A percentile compares a stretch with the other conserved stretches of the same genome.
Evolutionary conservation across 495 filamentous ascomycete species (phyloP).

Genomic region (Podospora australis): DNA sequence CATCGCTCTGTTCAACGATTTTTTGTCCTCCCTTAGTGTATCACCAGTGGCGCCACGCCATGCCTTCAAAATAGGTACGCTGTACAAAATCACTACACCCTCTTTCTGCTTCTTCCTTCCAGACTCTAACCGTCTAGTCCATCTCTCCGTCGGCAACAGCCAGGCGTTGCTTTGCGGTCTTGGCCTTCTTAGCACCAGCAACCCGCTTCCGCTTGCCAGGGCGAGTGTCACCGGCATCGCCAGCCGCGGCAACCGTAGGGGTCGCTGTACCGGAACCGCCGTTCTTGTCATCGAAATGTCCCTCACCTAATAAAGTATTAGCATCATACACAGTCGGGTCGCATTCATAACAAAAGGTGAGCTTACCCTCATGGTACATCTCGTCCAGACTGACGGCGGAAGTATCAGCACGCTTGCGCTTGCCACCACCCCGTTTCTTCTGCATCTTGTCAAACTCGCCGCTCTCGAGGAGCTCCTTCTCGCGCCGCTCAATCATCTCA

Average conservation of each 20-base stretch:
- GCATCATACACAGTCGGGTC: no score
- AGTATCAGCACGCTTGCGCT: conserved; percentile 35
- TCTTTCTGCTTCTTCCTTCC: no score
- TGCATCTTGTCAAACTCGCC: conserved; percentile 58
- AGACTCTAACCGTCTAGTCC: no score
- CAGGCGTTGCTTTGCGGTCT: conserved; percentile 82
- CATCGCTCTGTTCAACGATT: no score
- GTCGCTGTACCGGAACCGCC: conserved; percentile 82
- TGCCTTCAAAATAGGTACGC: no score
- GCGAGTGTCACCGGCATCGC: conserved; percentile 28
- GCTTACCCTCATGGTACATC: conserved; percentile 96
- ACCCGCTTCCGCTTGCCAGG: conserved; percentile 42
- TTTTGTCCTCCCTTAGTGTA: no score
- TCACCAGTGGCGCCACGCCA: no score
- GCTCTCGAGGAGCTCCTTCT: conserved; percentile 67
- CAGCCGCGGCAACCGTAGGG: conserved; percentile 46
- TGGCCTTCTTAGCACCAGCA: conserved; percentile 75
- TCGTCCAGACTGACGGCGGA: conserved; percentile 76
- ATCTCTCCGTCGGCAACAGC: conserved; percentile 77
- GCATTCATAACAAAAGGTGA: not conserved
- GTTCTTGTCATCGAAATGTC: conserved; percentile 85
- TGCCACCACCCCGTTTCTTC: conserved; percentile 53
- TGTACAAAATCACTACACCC: no score
- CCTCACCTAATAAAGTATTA: no score
- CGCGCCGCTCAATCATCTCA: conserved; percentile 80